A percentile compares a stretch with the other conserved stretches of the same genome.
Conservation (phyloP, 176 grass and related monocot genomes). For the Musa beccarii region DNA sequence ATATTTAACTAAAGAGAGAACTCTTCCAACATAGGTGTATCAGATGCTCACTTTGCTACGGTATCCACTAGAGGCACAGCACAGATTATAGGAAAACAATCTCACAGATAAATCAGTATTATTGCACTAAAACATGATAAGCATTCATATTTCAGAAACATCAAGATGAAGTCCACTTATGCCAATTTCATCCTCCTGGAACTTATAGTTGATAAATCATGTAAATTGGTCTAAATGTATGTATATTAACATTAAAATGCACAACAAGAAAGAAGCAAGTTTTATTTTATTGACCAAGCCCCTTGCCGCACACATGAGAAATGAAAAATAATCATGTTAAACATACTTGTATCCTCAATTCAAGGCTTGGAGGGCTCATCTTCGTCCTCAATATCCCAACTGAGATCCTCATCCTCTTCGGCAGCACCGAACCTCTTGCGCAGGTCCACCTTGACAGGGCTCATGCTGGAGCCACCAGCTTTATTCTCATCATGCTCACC, state of each 20-base stretch:
- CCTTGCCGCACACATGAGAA: background rate
- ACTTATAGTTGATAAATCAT: background rate
- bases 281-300: conserved; percentile 5
- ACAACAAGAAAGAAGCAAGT: background rate
- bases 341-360: background rate
- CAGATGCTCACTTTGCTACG: no score
- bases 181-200: no score
- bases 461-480: conserved; percentile 2
- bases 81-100: no score
- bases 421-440: background rate
- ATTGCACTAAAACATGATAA: no score
- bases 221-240: background rate
- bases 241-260: conserved; percentile 7
- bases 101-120: no score
- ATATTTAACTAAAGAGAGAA: no score
- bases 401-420: conserved; percentile 11
- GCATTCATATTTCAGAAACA: no score
- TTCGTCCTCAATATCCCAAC: conserved; percentile 33
- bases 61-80: no score
- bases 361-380: conserved; percentile 14
- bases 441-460: background rate
- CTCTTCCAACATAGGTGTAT: no score
- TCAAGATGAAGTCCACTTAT: no score
- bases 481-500: conserved; percentile 60
- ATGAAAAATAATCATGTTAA: background rate